Evolutionary conservation across 352 stramenopile species (phyloP), one percentile per base, ranked within the genome.

Genomic region (Aphanomyces euteiches): DNA sequence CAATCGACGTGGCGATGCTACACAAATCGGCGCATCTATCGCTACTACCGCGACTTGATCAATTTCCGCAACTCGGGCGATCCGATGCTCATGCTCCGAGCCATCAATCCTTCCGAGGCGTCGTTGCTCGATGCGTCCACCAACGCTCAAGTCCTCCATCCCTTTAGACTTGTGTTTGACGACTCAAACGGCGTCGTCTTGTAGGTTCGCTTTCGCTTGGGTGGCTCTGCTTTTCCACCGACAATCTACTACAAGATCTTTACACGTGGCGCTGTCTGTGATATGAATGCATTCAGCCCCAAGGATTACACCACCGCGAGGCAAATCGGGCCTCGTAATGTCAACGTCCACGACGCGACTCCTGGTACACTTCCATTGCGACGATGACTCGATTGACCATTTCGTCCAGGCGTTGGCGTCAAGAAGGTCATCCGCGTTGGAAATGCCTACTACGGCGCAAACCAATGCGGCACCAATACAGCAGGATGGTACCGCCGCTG

Each of bases 191-290:
- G n/a, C n/a, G n/a, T n/a, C n/a, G n/a, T n/a, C n/a, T 40, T 67
- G 38, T 53, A 69, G 57, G 83, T 97, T 36, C 87, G 89, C 1
- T 97, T 97, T 67, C 84, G 91, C 2, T 81, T 97, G 41, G 91
- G 91, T 2, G 90, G 91, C 0, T 67, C 87, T 53, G 79, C 76
- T 4, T 97, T 97, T 75, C 91, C 91, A 7, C 91, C 91, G n/a
- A 92, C 85, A 17, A 96, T 97, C 58, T 97, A 97, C 83, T 97
- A 97, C 83, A 97, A 97, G 77, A 91, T 97, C 71, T 97, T 93
- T 75, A 95, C 88, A 17, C 83, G 88, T 28, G 79, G 79, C 41
- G 83, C 90, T 1, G 79, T 96, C 66, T 95, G 89, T 56, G 89
- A 97, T 67, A 78, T 97, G 7, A 90, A 91, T 54, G 83, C 90